Evolutionary conservation across 1,284 basidiomycete genomes (phyloP).

Genomic region (Rhodotorula sp.): DNA sequence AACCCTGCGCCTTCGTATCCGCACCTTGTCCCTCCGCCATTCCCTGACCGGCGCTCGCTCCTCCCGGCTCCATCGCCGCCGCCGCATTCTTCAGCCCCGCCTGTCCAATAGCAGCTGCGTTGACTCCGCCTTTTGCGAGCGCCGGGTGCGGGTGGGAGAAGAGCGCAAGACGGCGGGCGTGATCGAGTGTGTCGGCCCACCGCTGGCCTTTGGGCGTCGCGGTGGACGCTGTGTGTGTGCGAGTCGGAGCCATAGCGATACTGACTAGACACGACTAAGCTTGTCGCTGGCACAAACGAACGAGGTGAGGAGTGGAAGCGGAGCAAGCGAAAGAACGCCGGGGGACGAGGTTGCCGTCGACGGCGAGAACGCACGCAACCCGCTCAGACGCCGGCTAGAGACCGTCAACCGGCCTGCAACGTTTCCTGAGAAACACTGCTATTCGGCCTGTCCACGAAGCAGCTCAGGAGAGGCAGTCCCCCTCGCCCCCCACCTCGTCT

Average conservation of each 20-base stretch:
- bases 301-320: not conserved
- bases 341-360: not conserved
- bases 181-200: slow-evolving; percentile 30
- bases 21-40: slow-evolving; percentile 3
- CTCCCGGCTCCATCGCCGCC: not conserved
- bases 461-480: not conserved
- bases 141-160: slow-evolving; percentile 3
- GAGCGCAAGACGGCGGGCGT: slow-evolving; percentile 20
- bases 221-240: not conserved
- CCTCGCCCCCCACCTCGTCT: not conserved
- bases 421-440: too few relatives aligned
- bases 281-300: not conserved
- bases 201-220: slow-evolving; percentile 17
- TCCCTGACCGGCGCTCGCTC: not conserved
- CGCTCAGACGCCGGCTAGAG: not conserved
- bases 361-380: not conserved
- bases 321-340: not conserved
- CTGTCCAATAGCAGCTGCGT: not conserved
- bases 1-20: too few relatives aligned
- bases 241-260: not conserved
- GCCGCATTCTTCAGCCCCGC: not conserved
- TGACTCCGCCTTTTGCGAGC: slow-evolving; percentile 14
- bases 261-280: not conserved
- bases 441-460: too few relatives aligned
- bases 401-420: too few relatives aligned